phyloP scores from a whole-genome alignment of 148 eudicot species.

The Salicornia ramosissima region DNA sequence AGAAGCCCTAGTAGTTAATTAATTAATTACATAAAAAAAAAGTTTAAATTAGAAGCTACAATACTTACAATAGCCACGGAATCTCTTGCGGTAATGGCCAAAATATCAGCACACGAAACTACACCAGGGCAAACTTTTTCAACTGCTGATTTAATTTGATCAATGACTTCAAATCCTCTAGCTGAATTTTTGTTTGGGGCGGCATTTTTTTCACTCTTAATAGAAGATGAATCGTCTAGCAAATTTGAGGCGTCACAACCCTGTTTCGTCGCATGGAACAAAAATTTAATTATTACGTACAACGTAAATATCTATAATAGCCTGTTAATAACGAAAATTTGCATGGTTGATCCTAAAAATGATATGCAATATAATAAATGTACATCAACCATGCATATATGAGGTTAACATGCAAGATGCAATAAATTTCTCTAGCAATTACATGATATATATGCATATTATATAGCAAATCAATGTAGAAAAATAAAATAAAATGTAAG shows the following conservation, averaged over 20 bases:
- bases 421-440: not conserved
- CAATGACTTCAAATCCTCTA: conserved; percentile 62
- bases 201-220: conserved; percentile 54
- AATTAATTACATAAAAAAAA: too few species aligned
- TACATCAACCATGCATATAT: not conserved
- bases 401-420: not conserved
- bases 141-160: conserved; percentile 51
- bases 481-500: not conserved
- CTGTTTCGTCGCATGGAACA: conserved; percentile 30
- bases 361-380: not conserved
- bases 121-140: conserved; percentile 44
- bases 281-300: too few species aligned
- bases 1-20: too few species aligned
- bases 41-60: not conserved
- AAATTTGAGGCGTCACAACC: conserved; percentile 64
- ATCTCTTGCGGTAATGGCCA: conserved; percentile 53
- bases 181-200: conserved; percentile 44
- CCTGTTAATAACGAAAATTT: too few species aligned
- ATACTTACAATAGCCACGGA: conserved; percentile 47
- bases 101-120: conserved; percentile 66
- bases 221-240: conserved; percentile 49
- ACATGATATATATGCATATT: not conserved
- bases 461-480: not conserved
- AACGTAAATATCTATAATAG: too few species aligned
- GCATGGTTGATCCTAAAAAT: too few species aligned